phyloP scores from a whole-genome alignment of 345 rosid species.

The Rhodamnia argentea region DNA sequence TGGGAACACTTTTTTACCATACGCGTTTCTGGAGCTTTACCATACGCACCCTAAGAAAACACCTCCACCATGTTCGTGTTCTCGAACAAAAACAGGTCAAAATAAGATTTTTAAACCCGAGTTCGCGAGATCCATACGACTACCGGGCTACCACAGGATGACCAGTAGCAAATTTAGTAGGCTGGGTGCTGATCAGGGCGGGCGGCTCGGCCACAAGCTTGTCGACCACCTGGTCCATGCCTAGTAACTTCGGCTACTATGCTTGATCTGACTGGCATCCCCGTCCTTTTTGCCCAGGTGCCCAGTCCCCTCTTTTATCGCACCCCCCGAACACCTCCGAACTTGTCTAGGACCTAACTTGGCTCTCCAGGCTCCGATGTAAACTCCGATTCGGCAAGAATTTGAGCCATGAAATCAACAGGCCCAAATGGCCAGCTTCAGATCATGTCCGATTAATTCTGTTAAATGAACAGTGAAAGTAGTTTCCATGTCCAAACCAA shows the following conservation, averaged over 20 bases:
- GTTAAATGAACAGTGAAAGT: not conserved
- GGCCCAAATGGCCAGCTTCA: not conserved
- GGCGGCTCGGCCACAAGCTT: not conserved
- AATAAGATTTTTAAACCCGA: not conserved
- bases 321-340: not conserved
- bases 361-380: not conserved
- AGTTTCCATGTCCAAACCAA: not conserved
- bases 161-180: not conserved
- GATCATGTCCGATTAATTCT: not conserved
- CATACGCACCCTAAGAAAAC: no score
- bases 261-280: not conserved
- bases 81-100: not conserved
- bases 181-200: not conserved
- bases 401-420: not conserved
- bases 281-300: not conserved
- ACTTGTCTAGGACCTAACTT: not conserved
- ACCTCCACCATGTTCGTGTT: not conserved
- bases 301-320: not conserved
- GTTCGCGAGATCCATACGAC: not conserved
- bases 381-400: not conserved
- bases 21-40: no score
- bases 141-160: not conserved
- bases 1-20: no score
- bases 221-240: not conserved
- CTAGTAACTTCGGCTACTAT: not conserved